A percentile compares a stretch with the other conserved stretches of the same genome.
These are phyloP conservation scores for Saturnispora zaruensis DNA, from an alignment of 805 yeast genomes.

Conservation along the genomic window DNA sequence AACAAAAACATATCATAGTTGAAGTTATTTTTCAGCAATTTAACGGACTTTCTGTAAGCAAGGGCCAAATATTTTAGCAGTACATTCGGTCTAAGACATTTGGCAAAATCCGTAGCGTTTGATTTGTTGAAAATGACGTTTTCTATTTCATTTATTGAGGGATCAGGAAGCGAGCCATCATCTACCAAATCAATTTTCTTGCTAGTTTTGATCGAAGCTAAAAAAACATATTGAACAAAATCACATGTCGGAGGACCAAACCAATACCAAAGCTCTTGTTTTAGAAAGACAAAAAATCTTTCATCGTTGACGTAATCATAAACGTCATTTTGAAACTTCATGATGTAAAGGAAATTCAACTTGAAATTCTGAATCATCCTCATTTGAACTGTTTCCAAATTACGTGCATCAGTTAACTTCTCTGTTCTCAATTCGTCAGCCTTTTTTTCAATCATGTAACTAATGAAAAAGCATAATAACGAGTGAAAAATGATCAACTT, in stretches of 20 bases:
- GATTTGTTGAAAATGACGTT: neutral
- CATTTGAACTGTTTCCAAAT: neutral
- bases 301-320: neutral
- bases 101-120: neutral
- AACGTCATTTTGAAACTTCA: constrained; percentile 1
- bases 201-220: neutral
- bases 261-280: constrained; percentile 4
- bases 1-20: constrained; percentile 4
- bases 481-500: constrained; percentile 2
- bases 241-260: neutral
- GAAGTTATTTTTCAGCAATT: neutral
- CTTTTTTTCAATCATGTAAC: neutral
- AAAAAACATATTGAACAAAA: constrained; percentile 1
- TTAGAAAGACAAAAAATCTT: neutral
- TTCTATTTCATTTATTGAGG: neutral
- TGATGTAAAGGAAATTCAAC: neutral
- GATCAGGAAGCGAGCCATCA: neutral
- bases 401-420: neutral
- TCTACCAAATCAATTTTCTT: neutral
- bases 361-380: neutral
- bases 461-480: neutral
- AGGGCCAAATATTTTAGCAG: neutral
- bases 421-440: neutral
- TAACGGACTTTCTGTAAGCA: neutral
- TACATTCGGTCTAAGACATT: neutral